Base-by-base conservation (phyloP, 495 filamentous ascomycete species). In the Penicillium malachiteum region DNA sequence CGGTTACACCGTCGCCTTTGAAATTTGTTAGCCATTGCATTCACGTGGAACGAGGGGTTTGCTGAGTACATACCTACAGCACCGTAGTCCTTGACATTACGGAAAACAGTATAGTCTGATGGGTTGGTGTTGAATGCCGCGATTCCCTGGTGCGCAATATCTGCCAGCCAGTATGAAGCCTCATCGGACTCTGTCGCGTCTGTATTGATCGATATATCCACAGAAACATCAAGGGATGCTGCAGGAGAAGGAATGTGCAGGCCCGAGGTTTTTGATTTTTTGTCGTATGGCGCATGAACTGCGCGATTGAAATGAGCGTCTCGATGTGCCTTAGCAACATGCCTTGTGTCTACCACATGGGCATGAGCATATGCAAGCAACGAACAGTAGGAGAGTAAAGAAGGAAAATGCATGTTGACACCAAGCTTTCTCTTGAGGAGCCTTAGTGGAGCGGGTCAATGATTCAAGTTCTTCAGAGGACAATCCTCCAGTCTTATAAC, bases 41-140 rank as follows among this genome's bases (percentile, higher is more conserved):
- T 56, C 2, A 30, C 3, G 5, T 31, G 12, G 31, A 18, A n/a
- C 31, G 13, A n/a, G 6, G 14, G 34, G 35, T 5, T 31, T n/a
- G 8, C 11, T 18, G 47, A n/a, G 40, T 8, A 50, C 18, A 34
- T 59, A 84, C 77, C 76, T 66, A 68, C 74, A 44, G 83, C 83
- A 21, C 87, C 87, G 55, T 81, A 90, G 63, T 91, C 90, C 66
- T 74, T 84, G 37, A 94, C 89, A 63, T 94, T 92, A 51, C 90
- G 87, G 71, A 85, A 94, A 31, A 92, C 80, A 55, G 81, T 81
- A 65, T 88, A 90, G 53, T 46, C 50, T 32, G 60, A 58, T 9
- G 74, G 71, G 16, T 81, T 68, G 7, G 67, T 53, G 60, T 83
- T 83, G 68, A 82, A 90, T 18, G 81, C 82, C 13, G 83, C 81